A percentile compares a stretch with the other conserved stretches of the same genome.
Conservation (phyloP, 441 rosid species). For the Rhodomyrtus psidioides region DNA sequence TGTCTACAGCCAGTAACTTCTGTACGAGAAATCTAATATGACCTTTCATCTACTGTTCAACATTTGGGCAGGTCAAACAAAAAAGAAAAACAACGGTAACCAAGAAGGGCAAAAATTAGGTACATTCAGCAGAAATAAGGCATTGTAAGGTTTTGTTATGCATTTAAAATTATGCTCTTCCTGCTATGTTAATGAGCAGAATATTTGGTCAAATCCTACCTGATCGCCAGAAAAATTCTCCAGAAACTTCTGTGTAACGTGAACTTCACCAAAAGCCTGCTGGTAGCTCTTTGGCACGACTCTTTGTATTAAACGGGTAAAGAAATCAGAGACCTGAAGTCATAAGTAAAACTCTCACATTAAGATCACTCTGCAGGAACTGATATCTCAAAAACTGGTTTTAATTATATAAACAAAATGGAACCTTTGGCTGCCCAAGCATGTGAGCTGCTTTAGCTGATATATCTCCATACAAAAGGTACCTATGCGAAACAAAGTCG, state of each 20-base stretch:
- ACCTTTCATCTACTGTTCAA: neutral
- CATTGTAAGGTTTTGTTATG: neutral
- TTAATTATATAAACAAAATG: neutral
- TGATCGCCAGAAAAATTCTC: slow-evolving; percentile 97
- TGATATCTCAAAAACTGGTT: neutral
- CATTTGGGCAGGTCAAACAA: neutral
- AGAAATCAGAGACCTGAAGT: slow-evolving; percentile 77
- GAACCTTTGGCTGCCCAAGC: slow-evolving; percentile 84
- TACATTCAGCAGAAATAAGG: neutral
- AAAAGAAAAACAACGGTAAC: neutral
- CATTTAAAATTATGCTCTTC: neutral
- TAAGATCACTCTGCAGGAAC: neutral
- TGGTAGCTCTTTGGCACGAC: slow-evolving; percentile 94
- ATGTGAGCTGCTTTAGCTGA: slow-evolving; percentile 80
- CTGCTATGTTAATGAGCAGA: neutral
- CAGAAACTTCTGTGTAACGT: slow-evolving; percentile 73
- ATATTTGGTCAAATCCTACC: slow-evolving; percentile 28
- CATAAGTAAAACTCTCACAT: neutral
- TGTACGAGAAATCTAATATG: neutral
- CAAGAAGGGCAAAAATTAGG: neutral
- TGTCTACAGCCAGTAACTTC: neutral
- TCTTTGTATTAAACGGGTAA: slow-evolving; percentile 82
- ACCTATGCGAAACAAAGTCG: slow-evolving; percentile 29
- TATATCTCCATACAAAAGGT: slow-evolving; percentile 85
- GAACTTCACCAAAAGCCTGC: slow-evolving; percentile 89